Evolutionary conservation across 768 basidiomycete species (phyloP).

Genomic region (Brasilioporus rufonigricans): DNA sequence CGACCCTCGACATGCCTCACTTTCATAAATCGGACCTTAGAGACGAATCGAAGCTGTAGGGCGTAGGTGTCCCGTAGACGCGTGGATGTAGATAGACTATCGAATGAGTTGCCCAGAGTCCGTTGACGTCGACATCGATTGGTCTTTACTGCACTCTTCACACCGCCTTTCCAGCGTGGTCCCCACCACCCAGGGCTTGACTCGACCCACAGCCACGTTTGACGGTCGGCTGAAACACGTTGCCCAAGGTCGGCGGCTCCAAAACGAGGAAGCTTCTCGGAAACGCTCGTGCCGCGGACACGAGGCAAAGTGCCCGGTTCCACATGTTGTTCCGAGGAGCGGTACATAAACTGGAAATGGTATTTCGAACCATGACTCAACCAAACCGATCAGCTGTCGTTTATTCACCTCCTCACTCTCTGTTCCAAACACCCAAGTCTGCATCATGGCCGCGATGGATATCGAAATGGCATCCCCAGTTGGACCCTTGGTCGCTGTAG

Average conservation of each 20-base stretch:
- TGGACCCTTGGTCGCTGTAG: slow-evolving; percentile 26
- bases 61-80: background rate
- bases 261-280: slow-evolving; percentile 12
- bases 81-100: background rate
- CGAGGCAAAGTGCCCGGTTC: slow-evolving; percentile 28
- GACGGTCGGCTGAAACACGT: slow-evolving; percentile 10
- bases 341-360: slow-evolving; percentile 27
- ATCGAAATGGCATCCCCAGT: slow-evolving; percentile 34
- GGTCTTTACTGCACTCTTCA: background rate
- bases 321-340: slow-evolving; percentile 23
- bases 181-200: slow-evolving; percentile 1
- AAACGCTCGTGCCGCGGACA: slow-evolving; percentile 21
- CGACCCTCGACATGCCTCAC: background rate
- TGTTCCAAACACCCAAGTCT: background rate
- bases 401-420: background rate
- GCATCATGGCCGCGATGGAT: slow-evolving; percentile 26
- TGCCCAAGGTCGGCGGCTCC: slow-evolving; percentile 1
- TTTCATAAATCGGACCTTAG: background rate
- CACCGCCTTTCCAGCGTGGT: background rate
- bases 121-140: background rate
- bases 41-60: background rate
- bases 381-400: slow-evolving; percentile 15
- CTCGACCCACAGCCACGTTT: background rate
- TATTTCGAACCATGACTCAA: background rate
- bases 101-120: background rate